phyloP scores from a whole-genome alignment of 768 basidiomycete species.

The Auriscalpium microsporum region DNA sequence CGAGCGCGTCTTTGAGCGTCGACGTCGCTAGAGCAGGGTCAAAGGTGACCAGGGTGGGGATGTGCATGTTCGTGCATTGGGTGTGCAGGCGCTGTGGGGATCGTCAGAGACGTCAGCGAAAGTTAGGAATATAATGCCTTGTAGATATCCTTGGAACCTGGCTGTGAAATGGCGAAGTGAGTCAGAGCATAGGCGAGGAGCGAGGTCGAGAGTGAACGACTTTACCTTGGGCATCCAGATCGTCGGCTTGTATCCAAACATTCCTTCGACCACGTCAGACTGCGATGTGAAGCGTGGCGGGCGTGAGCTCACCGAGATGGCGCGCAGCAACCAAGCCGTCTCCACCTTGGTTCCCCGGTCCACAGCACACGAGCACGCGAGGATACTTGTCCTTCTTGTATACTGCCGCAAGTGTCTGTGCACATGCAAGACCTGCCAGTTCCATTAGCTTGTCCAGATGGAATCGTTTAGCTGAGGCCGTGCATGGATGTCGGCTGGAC shows the following conservation, averaged over 20 bases:
- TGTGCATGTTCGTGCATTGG: conserved; percentile 86
- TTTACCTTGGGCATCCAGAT: conserved; percentile 90
- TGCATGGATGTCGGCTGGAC: neutral
- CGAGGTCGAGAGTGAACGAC: neutral
- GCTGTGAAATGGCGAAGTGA: conserved; percentile 33
- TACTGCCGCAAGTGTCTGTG: conserved; percentile 74
- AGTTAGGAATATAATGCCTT: conserved; percentile 35
- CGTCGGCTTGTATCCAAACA: conserved; percentile 86
- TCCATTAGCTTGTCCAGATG: conserved; percentile 77
- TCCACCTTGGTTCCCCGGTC: conserved; percentile 96
- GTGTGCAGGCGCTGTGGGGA: conserved; percentile 57
- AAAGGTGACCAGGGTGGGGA: conserved; percentile 55
- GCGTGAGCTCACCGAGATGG: conserved; percentile 60
- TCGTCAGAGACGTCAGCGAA: neutral
- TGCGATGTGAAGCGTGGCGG: neutral
- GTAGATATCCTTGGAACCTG: conserved; percentile 90
- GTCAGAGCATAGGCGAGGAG: neutral
- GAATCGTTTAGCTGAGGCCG: neutral
- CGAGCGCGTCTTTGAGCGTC: conserved; percentile 40
- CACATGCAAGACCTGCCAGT: conserved; percentile 89
- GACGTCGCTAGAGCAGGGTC: conserved; percentile 26
- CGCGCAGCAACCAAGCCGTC: conserved; percentile 96
- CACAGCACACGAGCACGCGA: conserved; percentile 89
- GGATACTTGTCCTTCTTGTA: conserved; percentile 62
- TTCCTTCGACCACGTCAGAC: conserved; percentile 37